Evolutionary conservation across 225 moss, liverwort and hornwort genomes (phyloP), one percentile per base, ranked within the genome.

Genomic region (Pleurozium schreberi): DNA sequence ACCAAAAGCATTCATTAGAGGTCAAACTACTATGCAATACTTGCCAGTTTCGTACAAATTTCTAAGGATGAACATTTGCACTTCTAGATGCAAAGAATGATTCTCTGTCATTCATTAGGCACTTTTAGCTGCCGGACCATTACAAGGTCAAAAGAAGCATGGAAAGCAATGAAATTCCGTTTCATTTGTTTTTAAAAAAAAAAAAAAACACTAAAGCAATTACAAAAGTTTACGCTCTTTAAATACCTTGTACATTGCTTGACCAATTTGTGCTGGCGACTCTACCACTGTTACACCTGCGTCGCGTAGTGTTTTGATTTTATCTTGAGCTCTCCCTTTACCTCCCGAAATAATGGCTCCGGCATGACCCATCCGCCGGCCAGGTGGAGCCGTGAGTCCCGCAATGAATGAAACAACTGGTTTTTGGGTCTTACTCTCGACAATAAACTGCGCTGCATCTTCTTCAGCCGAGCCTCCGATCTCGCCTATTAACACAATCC

Each of bases 371-470:
- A 96, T 96, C 45, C 93, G 91, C 26, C 93, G 88, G 11, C 96
- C 96, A 3, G 90, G 95, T 27, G 95, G 96, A 82, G 95, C 94
- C 16, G 94, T 96, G 79, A 96, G 90, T 55, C 97, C 94, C 18
- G 94, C 95, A 85, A 96, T 96, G 60, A 98, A 96, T 17, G 94
- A 92, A 53, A 98, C 97, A 3, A 96, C 87, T 6, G 95, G 96
- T 81, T 96, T 96, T 62, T 85, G 87, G 19, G 96, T 96, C 80
- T 94, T 95, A 75, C 96, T 95, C 18, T 95, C 87, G 59, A 78
- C 82, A 36, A 96, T 95, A 65, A 95, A 96, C 9, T 92, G 75
- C 5, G 95, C 94, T 52, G 96, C 95, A 91, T 98, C 94, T 36
- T 91, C 92, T 84, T 94, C 92, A 10, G 83, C 91, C 8, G 68